These are phyloP conservation scores for Wickerhamomyces ciferrii DNA, from an alignment of 805 yeast species.

Conservation along the genomic window DNA sequence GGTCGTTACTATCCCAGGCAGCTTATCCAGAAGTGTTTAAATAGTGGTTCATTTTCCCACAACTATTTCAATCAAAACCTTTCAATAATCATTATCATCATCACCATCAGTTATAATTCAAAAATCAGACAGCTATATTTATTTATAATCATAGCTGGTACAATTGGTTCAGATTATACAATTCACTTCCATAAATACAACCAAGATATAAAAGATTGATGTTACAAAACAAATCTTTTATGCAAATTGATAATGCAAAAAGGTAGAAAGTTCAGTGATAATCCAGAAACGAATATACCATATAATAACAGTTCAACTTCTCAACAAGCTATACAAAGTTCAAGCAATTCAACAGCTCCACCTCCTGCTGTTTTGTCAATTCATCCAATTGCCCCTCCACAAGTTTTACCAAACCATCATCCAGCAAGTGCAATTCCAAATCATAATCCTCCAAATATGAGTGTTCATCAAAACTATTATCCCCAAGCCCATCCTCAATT, in stretches of 20 bases:
- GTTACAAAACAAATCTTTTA: background rate
- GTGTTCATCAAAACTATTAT: background rate
- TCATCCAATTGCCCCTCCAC: background rate
- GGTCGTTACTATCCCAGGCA: too few species aligned
- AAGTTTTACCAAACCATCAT: background rate
- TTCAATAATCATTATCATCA: too few species aligned
- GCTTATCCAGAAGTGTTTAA: background rate
- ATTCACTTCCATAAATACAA: background rate
- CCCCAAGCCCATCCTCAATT: background rate
- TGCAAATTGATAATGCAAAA: background rate
- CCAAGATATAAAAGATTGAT: background rate
- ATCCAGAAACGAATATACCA: background rate
- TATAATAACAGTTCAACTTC: too few species aligned
- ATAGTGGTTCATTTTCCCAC: background rate
- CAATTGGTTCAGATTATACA: too few species aligned
- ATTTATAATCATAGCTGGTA: too few species aligned
- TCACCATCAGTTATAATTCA: too few species aligned
- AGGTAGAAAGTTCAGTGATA: background rate
- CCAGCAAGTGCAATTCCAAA: background rate
- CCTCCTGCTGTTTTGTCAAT: background rate
- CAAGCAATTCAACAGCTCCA: background rate
- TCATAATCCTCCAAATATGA: background rate
- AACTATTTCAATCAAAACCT: too few species aligned
- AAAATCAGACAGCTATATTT: too few species aligned
- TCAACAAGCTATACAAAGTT: background rate